Evolutionary conservation across 2,329 filamentous ascomycete species (phyloP), one percentile per base, ranked within the genome.

Genomic region (Lachnellula suecica): DNA sequence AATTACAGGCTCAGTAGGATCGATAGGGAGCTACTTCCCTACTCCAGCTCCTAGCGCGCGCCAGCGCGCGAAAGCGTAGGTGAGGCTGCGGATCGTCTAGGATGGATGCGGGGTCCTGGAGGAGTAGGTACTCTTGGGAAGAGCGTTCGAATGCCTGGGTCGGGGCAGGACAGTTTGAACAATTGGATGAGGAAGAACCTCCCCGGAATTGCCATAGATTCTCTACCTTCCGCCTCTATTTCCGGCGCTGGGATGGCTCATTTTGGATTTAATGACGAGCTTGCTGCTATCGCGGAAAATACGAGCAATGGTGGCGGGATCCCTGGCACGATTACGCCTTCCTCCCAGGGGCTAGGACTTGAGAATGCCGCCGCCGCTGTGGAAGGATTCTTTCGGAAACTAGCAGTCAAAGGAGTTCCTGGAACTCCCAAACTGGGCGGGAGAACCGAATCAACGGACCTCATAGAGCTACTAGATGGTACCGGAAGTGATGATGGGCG

Each of bases 351-450:
- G 6, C 71, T 73, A 1, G 72, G 77, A 7, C 74, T 97, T 2
- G 91, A 96, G 63, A 89, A 92, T 58, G 86, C 96, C 9, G 91
- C 92, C 1, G 88, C 90, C 5, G 87, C 88, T 2, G 85, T 97
- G 25, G 94, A 97, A 71, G 88, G 86, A 1, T 99, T 94, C 91
- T 77, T 97, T 53, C 80, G 92, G 54, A 90, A 91, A 57, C 85
- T 96, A 34, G 90, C 91, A 54, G 76, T 79, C 5, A 86, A 85
- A 64, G 77, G 81, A 23, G 40, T 23, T 4, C 77, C 79, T 1
- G 62, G 71, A 19, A 81, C 79, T n/a, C 79, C 79, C 1, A 69
- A 73, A 23, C 45, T 59, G 19, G 54, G 64, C 68, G 61, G 61
- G 66, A 62, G 76, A 67, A 61, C 73, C 19, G 76, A 74, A 5